Base-by-base conservation (phyloP, 2,329 filamentous ascomycete genomes). In the Fusarium sp. region DNA sequence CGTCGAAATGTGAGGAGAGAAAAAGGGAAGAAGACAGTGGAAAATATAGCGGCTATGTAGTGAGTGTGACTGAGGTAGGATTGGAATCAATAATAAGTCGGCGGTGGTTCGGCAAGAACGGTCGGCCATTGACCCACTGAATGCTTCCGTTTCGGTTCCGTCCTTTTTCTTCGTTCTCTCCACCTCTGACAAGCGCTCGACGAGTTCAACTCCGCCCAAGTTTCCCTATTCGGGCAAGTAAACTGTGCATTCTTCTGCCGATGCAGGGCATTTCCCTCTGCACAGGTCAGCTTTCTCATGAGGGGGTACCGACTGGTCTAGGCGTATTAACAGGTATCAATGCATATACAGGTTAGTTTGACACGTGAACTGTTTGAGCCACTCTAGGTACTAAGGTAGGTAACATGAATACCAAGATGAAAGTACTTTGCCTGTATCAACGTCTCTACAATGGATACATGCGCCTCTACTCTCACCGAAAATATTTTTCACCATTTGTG, bases 31-130 rank as follows among this genome's bases (percentile, higher is more conserved):
- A 65, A 44, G 56, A 43, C 46, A 47, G 53, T 42, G 47, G 49
- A 49, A 62, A 64, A 66, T 73, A 71, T 67, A 69, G 72, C 64
- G 60, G 64, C 16, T 28, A 33, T 23, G n/a, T 43, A 60, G 58
- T 69, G 53, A 71, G 60, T 46, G 53, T 56, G 54, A 50, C 42
- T 58, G 25, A 56, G 35, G 35, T 58, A 18, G 54, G n/a, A 58
- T 58, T 58, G 54, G 30, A 46, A 46, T 47, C 40, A 33, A 58
- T 35, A 66, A 69, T 50, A 69, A 62, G 62, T 70, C 76, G 69
- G 69, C 57, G 62, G 52, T 67, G 73, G 53, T 74, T 77, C 75
- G 75, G 75, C 43, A 77, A 72, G 67, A 68, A 70, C 67, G 52
- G 66, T 69, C 60, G 73, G 71, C 62, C 58, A 62, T 60, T 75